Percentiles rank a stretch among this genome's conserved stretches.
Evolutionary conservation across 805 yeast species (phyloP).

Genomic region (Hyphopichia homilentoma): DNA sequence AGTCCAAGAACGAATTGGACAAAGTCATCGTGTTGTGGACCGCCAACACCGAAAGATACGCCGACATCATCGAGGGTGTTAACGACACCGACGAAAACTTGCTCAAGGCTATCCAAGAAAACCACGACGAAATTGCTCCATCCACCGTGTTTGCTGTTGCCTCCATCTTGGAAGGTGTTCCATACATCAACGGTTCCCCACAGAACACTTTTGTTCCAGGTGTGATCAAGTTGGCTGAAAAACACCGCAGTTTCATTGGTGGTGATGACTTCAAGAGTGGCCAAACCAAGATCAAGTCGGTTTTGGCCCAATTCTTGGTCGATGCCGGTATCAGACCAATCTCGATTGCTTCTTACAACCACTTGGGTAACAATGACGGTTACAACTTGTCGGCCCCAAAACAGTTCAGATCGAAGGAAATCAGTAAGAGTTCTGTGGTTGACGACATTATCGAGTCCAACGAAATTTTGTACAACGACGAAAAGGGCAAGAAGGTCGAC

Average conservation of each 20-base stretch:
- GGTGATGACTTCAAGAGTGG: conserved; percentile 98
- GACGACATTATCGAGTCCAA: conserved; percentile 92
- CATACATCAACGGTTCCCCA: conserved; percentile 95
- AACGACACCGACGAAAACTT: conserved; percentile 86
- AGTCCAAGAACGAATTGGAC: conserved; percentile 67
- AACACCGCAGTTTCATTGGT: conserved; percentile 73
- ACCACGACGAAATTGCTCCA: conserved; percentile 84
- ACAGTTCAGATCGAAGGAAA: conserved; percentile 95
- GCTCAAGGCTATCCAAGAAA: conserved; percentile 65
- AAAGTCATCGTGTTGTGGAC: conserved; percentile 93
- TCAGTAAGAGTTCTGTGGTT: conserved; percentile 86
- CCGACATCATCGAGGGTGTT: conserved; percentile 72
- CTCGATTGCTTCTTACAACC: conserved; percentile 94
- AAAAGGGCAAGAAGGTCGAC: conserved; percentile 74
- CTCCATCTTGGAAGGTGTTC: conserved; percentile 78
- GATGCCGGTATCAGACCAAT: conserved; percentile 97
- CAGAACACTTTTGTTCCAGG: conserved; percentile 98
- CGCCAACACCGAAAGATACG: conserved; percentile 93
- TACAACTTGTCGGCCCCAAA: conserved; percentile 84
- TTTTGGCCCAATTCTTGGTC: conserved; percentile 89
- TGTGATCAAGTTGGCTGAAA: conserved; percentile 82
- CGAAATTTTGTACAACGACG: conserved; percentile 75
- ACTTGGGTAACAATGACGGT: conserved; percentile 95
- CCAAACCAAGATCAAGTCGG: conserved; percentile 95
- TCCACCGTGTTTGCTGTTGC: conserved; percentile 95